Base-by-base conservation (phyloP, 2,329 filamentous ascomycete species). In the Alternaria dauci region DNA sequence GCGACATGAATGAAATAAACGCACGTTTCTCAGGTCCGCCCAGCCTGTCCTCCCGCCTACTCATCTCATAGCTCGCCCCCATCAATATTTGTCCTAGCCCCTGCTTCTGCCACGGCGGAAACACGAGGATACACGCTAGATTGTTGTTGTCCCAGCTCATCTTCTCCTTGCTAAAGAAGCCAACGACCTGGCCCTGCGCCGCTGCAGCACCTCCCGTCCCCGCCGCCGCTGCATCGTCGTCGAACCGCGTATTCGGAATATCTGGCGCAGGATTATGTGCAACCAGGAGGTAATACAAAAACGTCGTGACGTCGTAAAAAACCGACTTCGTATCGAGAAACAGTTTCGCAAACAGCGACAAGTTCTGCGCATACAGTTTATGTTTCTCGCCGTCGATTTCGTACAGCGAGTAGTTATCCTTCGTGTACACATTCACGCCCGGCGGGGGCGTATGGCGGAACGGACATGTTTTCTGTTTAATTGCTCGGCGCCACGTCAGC, bases 91-190 rank as follows among this genome's bases (percentile, higher is more conserved):
- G 89, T 0, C 95, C 95, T 0, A 98, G 85, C 1, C 94, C 93
- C 67, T 93, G 93, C 65, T 91, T 89, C 79, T 98, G 94, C 88
- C 94, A 98, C 0, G 95, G 95, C 1, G 95, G 95, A 73, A 98
- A 98, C 16, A 98, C 87, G 7, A 98, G 84, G 69, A 99, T 99
- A 76, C 95, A 99, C 1, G 95, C 95, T 5, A 99, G 85, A 68
- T 98, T 99, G 79, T 99, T 98, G 73, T 94, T 94, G 73, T 99
- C 95, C 94, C 95, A 99, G 4, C 93, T 97, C 84, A 97, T 91
- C 78, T 98, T 98, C 79, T 99, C 95, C 77, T 99, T 98, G 65
- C 92, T 96, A 82, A 98, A 99, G 85, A 98, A 98, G n/a, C 95
- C 95, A 1, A 94, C 87, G 30, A 97, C 89, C 73, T 90, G 88